Evolutionary conservation across 2,329 filamentous ascomycete genomes (phyloP).

Genomic region (Paecilomyces niveus): DNA sequence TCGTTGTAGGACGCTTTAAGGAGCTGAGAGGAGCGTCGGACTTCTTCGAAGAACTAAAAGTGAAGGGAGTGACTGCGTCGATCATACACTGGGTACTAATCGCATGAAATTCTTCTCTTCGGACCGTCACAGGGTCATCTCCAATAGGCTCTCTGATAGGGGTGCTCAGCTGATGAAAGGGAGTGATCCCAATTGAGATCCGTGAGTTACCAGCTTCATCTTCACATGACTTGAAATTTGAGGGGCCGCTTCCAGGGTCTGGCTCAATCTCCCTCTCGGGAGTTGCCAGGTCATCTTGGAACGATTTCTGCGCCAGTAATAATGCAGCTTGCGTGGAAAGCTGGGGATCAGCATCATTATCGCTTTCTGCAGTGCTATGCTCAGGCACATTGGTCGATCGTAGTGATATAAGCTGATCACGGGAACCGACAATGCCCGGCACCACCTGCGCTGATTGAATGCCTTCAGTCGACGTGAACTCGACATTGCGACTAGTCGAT

Average conservation of each 20-base stretch:
- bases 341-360: conserved; percentile 21
- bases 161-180: conserved; percentile 18
- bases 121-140: conserved; percentile 2
- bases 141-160: conserved; percentile 5
- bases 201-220: neutral
- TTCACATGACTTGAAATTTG: neutral
- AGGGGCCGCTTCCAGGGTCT: conserved; percentile 7
- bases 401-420: conserved; percentile 29
- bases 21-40: conserved; percentile 4
- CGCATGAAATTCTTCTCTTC: conserved; percentile 14
- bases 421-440: conserved; percentile 17
- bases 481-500: neutral
- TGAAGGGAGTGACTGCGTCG: conserved; percentile 33
- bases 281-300: conserved; percentile 31
- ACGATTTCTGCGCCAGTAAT: conserved; percentile 30
- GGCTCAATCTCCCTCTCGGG: conserved; percentile 11
- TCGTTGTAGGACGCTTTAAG: conserved; percentile 2
- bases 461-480: conserved; percentile 15
- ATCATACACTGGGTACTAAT: conserved; percentile 36
- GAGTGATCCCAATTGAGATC: conserved; percentile 18
- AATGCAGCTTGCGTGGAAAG: conserved; percentile 36
- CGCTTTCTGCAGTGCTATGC: conserved; percentile 11
- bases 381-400: conserved; percentile 30
- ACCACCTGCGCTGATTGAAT: conserved; percentile 33
- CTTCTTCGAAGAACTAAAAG: conserved; percentile 28